phyloP scores from a whole-genome alignment of 768 basidiomycete species.

The Russula griseocarnosa region DNA sequence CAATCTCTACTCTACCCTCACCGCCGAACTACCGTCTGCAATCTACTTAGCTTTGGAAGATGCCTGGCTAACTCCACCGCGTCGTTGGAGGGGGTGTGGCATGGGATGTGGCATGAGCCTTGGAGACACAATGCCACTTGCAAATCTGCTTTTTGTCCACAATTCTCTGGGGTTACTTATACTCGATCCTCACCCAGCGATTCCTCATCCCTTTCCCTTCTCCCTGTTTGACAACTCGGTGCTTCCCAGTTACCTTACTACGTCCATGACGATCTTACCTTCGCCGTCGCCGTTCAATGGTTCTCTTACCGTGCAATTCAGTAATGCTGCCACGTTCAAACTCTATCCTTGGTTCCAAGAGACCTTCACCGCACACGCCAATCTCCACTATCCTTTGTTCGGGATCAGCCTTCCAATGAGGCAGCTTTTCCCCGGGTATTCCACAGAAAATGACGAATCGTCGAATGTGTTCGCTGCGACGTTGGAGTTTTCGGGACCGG shows the following conservation, averaged over 20 bases:
- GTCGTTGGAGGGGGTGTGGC: slow-evolving; percentile 5
- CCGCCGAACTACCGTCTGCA: neutral
- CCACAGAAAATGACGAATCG: neutral
- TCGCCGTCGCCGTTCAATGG: slow-evolving; percentile 4
- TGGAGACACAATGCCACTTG: neutral
- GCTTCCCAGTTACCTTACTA: no score
- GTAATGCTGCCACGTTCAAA: slow-evolving; percentile 10
- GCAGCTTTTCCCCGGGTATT: slow-evolving; percentile 13
- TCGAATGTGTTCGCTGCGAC: slow-evolving; percentile 19
- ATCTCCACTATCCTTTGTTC: slow-evolving; percentile 13
- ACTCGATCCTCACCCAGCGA: neutral
- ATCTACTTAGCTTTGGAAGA: neutral
- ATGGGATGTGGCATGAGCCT: neutral
- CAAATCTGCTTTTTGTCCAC: neutral
- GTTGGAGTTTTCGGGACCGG: slow-evolving; percentile 9
- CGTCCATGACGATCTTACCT: slow-evolving; percentile 12
- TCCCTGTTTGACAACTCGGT: neutral
- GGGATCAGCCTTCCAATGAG: slow-evolving; percentile 3
- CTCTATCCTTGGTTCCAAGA: slow-evolving; percentile 22
- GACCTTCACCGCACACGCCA: slow-evolving; percentile 8
- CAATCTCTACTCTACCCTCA: neutral
- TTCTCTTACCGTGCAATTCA: slow-evolving; percentile 14
- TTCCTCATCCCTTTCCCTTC: neutral
- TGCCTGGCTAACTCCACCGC: slow-evolving; percentile 2
- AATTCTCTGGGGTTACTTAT: slow-evolving; percentile 8